Percentiles rank a stretch among this genome's conserved stretches.
Evolutionary conservation across 495 filamentous ascomycete species (phyloP).

Genomic region (Aspergillus coremiiformis): DNA sequence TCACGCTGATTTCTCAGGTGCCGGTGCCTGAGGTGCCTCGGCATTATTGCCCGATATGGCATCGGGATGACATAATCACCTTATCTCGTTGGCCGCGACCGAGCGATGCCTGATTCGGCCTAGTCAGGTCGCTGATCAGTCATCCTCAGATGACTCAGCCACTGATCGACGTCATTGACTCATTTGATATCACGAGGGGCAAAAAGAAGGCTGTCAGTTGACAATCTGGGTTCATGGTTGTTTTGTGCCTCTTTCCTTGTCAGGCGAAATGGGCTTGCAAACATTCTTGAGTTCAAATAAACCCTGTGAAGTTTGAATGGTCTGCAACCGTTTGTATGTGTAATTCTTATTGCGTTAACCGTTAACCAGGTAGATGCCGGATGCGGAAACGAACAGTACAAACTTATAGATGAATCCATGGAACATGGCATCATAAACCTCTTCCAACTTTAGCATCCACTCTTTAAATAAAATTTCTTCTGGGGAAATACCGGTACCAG

Average conservation of each 20-base stretch:
- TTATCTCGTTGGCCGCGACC: not conserved
- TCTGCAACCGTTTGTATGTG: not conserved
- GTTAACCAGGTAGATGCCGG: not conserved
- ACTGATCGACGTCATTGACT: not conserved
- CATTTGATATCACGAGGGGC: not conserved
- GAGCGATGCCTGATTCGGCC: not conserved
- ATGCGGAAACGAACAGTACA: slow-evolving; percentile 4
- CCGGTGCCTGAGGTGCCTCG: slow-evolving; percentile 10
- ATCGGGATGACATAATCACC: not conserved
- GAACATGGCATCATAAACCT: slow-evolving; percentile 9
- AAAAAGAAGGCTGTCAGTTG: not conserved
- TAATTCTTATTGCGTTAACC: not conserved
- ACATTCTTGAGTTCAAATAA: not conserved
- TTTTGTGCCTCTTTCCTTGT: not conserved
- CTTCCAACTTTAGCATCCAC: not conserved
- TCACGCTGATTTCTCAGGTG: too few relatives aligned
- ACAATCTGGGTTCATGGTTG: not conserved
- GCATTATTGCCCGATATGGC: slow-evolving; percentile 1
- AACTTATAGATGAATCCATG: too few relatives aligned
- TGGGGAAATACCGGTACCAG: not conserved
- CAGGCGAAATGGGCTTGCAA: not conserved
- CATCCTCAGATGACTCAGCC: not conserved
- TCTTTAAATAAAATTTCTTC: not conserved
- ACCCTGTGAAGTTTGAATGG: not conserved
- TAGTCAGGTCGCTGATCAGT: not conserved